phyloP scores from a whole-genome alignment of 2,329 filamentous ascomycete genomes.

The Fusarium sp. region DNA sequence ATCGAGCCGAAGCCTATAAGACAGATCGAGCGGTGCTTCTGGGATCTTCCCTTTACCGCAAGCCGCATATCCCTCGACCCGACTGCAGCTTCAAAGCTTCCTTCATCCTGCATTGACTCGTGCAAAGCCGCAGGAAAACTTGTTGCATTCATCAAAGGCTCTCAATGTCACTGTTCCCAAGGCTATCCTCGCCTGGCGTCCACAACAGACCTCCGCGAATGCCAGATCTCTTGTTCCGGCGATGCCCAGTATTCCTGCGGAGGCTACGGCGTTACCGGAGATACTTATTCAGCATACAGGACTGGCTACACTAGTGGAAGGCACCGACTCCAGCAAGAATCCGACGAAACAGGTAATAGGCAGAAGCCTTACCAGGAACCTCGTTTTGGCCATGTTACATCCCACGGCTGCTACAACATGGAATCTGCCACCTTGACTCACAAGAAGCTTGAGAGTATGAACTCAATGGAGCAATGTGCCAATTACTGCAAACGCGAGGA shows the following conservation, averaged over 20 bases:
- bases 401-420: slow-evolving; percentile 12
- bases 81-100: neutral
- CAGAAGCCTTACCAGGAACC: neutral
- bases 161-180: slow-evolving; percentile 2
- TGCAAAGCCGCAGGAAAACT: neutral
- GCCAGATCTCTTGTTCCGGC: neutral
- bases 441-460: neutral
- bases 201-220: neutral
- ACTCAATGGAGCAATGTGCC: neutral
- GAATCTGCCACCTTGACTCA: neutral
- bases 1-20: neutral
- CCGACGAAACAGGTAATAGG: neutral
- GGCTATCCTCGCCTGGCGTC: neutral
- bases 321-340: neutral
- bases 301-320: neutral
- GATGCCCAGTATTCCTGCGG: neutral
- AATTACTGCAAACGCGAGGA: neutral
- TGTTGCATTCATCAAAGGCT: neutral
- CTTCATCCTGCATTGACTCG: neutral
- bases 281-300: neutral
- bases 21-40: neutral
- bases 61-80: neutral
- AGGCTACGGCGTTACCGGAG: neutral
- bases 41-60: neutral
- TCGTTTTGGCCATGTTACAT: neutral